phyloP scores from a whole-genome alignment of 2,329 filamentous ascomycete genomes.

The Phaeosphaeria sp. region DNA sequence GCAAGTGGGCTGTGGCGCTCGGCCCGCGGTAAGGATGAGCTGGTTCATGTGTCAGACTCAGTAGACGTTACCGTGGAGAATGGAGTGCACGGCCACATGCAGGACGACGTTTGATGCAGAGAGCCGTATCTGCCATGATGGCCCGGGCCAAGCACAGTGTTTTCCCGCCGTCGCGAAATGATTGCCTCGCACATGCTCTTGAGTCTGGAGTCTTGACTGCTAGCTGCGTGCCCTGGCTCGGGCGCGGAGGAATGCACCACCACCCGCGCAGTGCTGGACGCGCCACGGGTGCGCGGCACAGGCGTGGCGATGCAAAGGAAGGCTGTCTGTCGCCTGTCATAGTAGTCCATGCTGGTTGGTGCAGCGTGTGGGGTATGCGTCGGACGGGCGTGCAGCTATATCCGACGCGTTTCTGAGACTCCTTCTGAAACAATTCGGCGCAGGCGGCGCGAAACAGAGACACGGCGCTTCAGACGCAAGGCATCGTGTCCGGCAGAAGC shows the following conservation, averaged over 20 bases:
- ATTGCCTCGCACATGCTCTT: slow-evolving; percentile 14
- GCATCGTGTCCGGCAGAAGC: slow-evolving; percentile 10
- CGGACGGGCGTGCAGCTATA: slow-evolving; percentile 8
- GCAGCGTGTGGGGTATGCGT: slow-evolving; percentile 11
- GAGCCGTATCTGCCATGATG: slow-evolving; percentile 13
- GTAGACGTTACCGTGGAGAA: slow-evolving; percentile 36
- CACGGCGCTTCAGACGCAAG: slow-evolving; percentile 4
- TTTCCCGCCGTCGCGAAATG: slow-evolving; percentile 19
- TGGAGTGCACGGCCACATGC: slow-evolving; percentile 26
- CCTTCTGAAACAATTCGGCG: slow-evolving; percentile 23
- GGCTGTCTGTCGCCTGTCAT: background rate
- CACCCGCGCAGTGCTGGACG: slow-evolving; percentile 19
- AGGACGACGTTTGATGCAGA: slow-evolving; percentile 10
- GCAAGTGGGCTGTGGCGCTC: slow-evolving; percentile 23
- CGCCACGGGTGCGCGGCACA: slow-evolving; percentile 20
- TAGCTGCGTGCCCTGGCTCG: slow-evolving; percentile 17
- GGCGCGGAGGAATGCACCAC: slow-evolving; percentile 23
- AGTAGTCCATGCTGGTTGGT: slow-evolving; percentile 5
- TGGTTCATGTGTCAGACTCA: slow-evolving; percentile 25
- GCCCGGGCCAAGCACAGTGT: slow-evolving; percentile 14
- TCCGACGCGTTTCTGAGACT: slow-evolving; percentile 23
- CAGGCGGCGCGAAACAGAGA: slow-evolving; percentile 2
- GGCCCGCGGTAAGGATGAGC: slow-evolving; percentile 25
- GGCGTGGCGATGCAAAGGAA: background rate
- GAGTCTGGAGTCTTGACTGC: slow-evolving; percentile 1